Conservation (phyloP, 192 early-diverging fungal species). For the Podila clonocystis region DNA sequence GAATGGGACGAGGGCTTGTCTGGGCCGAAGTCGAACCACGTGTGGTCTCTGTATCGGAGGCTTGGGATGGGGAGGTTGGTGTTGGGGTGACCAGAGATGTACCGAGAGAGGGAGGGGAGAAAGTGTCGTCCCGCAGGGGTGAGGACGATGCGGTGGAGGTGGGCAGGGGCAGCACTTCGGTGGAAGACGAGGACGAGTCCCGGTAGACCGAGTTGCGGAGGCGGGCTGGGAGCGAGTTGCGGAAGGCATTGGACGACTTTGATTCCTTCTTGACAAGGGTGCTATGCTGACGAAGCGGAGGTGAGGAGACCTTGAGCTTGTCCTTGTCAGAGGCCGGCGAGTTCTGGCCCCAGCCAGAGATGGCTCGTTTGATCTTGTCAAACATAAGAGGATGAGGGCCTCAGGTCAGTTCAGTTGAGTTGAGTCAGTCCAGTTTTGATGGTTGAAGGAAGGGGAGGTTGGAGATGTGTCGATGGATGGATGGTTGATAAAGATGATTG, state of each 20-base stretch:
- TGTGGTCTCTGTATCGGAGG: not conserved
- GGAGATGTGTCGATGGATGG: not conserved
- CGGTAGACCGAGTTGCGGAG: slow-evolving; percentile 25
- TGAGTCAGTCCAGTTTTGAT: not conserved
- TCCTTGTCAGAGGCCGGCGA: not conserved
- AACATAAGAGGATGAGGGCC: slow-evolving; percentile 22
- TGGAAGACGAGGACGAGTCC: slow-evolving; percentile 12
- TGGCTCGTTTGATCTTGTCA: slow-evolving; percentile 48
- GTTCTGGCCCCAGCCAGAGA: slow-evolving; percentile 42
- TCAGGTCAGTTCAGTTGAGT: not conserved
- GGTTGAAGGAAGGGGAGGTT: not conserved
- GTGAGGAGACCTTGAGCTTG: not conserved
- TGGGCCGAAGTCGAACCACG: not conserved
- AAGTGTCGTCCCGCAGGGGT: not conserved
- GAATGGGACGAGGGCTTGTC: not conserved
- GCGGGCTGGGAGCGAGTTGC: slow-evolving; percentile 37
- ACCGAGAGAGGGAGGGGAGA: not conserved
- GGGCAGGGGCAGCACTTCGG: slow-evolving; percentile 29
- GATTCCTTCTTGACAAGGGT: slow-evolving; percentile 2
- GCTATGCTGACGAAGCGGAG: not conserved
- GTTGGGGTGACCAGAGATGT: not conserved
- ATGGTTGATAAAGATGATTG: not conserved
- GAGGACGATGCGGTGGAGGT: slow-evolving; percentile 8
- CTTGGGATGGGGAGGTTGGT: not conserved
- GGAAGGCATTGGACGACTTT: slow-evolving; percentile 1